phyloP scores from a whole-genome alignment of 306 rosid species.

The Hylodesmum podocarpum region DNA sequence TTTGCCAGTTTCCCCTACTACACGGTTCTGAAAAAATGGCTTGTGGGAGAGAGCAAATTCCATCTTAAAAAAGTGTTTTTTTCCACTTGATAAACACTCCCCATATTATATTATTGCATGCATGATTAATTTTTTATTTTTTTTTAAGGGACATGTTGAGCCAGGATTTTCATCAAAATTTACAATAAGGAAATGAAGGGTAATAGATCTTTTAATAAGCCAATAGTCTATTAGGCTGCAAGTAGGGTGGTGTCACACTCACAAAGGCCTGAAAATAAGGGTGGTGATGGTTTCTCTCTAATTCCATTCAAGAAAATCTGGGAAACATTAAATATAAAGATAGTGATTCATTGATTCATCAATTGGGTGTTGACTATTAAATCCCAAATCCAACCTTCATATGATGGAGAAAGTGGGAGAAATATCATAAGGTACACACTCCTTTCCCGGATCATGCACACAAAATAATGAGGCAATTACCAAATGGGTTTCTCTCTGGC shows the following conservation, averaged over 20 bases:
- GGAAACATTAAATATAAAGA: constrained; percentile 19
- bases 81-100: too few species aligned
- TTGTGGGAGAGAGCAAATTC: not conserved
- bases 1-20: not conserved
- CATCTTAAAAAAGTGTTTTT: not conserved
- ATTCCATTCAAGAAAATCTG: not conserved
- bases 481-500: not conserved
- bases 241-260: constrained; percentile 37
- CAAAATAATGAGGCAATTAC: not conserved
- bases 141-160: not conserved
- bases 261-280: constrained; percentile 39
- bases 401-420: not conserved
- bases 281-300: constrained; percentile 29
- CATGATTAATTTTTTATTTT: not conserved
- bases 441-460: constrained; percentile 23
- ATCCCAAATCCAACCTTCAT: constrained; percentile 14
- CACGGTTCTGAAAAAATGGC: not conserved
- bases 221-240: constrained; percentile 30
- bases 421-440: not conserved
- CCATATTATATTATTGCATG: too few species aligned
- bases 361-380: not conserved
- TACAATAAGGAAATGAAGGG: not conserved
- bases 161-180: not conserved
- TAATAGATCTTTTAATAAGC: constrained; percentile 19
- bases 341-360: constrained; percentile 26